Evolutionary conservation across 2,329 filamentous ascomycete species (phyloP).

Genomic region (Macrophomina tecta): DNA sequence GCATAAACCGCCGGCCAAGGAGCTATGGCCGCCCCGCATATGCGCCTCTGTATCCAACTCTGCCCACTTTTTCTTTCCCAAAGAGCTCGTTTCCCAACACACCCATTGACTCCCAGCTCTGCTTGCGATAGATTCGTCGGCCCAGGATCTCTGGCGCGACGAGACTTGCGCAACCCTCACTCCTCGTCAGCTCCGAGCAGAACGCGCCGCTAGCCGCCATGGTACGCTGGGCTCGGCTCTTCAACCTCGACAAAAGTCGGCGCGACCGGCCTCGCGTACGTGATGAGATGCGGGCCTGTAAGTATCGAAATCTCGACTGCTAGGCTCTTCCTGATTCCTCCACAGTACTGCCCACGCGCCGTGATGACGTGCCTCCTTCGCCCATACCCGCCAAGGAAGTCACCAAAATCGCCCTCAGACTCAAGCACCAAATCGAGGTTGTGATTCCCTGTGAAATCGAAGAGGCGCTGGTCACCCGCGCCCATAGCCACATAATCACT

Average conservation of each 20-base stretch:
- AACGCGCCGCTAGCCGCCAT: constrained; percentile 33
- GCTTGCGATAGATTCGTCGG: background rate
- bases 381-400: constrained; percentile 79
- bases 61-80: constrained; percentile 19
- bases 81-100: constrained; percentile 1
- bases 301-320: constrained; percentile 28
- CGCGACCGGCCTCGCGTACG: constrained; percentile 41
- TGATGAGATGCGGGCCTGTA: constrained; percentile 51
- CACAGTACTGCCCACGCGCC: constrained; percentile 70
- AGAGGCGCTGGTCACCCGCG: constrained; percentile 72
- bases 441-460: constrained; percentile 91
- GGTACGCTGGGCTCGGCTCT: constrained; percentile 48
- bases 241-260: constrained; percentile 46
- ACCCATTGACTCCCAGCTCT: constrained; percentile 14
- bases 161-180: background rate
- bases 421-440: constrained; percentile 90
- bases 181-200: background rate
- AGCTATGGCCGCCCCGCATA: constrained; percentile 28
- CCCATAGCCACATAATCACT: constrained; percentile 88
- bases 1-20: constrained; percentile 10
- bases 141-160: background rate
- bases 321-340: constrained; percentile 26
- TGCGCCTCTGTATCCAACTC: constrained; percentile 10
- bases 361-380: constrained; percentile 64
- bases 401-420: constrained; percentile 84